Evolutionary conservation across 169 alveolate species (phyloP).

Genomic region (Eimeria falciformis): DNA sequence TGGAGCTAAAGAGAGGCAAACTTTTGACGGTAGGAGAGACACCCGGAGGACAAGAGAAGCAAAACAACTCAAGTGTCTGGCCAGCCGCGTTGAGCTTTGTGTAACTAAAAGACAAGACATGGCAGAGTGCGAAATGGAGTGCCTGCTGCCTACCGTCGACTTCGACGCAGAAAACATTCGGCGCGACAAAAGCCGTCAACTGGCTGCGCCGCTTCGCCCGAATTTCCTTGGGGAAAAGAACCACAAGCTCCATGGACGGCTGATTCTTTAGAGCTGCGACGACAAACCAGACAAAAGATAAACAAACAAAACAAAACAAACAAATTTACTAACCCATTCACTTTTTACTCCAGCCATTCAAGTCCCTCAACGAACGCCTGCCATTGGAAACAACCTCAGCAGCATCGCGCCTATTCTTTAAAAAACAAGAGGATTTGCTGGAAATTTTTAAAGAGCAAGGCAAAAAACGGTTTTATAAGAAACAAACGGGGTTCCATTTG

Average conservation of each 20-base stretch:
- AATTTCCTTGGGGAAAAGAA: background rate
- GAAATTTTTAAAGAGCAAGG: background rate
- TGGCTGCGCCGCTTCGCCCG: background rate
- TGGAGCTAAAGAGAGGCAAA: no score
- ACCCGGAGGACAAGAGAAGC: no score
- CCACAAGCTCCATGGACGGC: background rate
- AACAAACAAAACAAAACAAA: background rate
- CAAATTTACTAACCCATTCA: no score
- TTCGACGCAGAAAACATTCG: constrained; percentile 1
- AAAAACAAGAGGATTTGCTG: background rate
- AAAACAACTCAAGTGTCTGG: no score
- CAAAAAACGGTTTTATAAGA: background rate
- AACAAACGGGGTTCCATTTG: background rate
- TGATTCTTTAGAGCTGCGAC: background rate
- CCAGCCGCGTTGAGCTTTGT: no score
- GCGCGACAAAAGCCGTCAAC: background rate
- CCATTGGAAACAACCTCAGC: background rate
- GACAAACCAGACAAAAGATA: no score
- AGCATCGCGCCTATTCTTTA: background rate
- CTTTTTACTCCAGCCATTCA: background rate
- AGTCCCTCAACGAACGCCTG: background rate
- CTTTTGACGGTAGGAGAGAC: no score
- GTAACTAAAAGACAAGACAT: no score
- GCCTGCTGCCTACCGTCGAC: background rate
- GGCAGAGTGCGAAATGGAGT: background rate